phyloP scores from a whole-genome alignment of 352 stramenopile genomes.

The Pythium monospermum region DNA sequence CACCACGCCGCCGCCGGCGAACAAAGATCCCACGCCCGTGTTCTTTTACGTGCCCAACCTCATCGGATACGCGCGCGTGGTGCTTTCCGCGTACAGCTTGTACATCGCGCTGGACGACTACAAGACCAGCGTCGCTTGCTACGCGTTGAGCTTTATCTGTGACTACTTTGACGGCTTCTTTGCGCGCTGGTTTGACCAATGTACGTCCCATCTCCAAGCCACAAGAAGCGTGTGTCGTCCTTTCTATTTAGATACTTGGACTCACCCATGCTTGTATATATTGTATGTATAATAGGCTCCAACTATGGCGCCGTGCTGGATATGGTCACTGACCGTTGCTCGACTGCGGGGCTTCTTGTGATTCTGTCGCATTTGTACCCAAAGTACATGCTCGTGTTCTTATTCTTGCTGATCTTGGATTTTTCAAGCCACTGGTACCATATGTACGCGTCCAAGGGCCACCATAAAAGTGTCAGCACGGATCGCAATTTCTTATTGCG shows the following conservation, averaged over 20 bases:
- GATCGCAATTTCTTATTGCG: conserved; percentile 93
- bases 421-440: conserved; percentile 98
- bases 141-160: conserved; percentile 94
- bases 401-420: conserved; percentile 93
- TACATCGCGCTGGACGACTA: conserved; percentile 70
- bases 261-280: background rate
- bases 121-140: conserved; percentile 82
- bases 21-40: conserved; percentile 58
- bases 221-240: no score
- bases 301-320: conserved; percentile 95
- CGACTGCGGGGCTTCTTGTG: conserved; percentile 93
- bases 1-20: background rate
- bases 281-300: conserved; percentile 44
- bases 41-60: conserved; percentile 97
- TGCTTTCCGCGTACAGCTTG: conserved; percentile 85
- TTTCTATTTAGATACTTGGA: background rate
- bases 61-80: conserved; percentile 92
- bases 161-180: conserved; percentile 98
- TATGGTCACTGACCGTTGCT: conserved; percentile 98
- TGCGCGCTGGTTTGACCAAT: conserved; percentile 95
- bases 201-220: conserved; percentile 32
- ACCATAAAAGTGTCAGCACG: conserved; percentile 93
- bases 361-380: conserved; percentile 92
- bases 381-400: conserved; percentile 72
- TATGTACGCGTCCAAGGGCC: conserved; percentile 93